These are phyloP conservation scores for Leucoagaricus sp. DNA, from an alignment of 1,284 basidiomycete genomes.

Conservation along the genomic window DNA sequence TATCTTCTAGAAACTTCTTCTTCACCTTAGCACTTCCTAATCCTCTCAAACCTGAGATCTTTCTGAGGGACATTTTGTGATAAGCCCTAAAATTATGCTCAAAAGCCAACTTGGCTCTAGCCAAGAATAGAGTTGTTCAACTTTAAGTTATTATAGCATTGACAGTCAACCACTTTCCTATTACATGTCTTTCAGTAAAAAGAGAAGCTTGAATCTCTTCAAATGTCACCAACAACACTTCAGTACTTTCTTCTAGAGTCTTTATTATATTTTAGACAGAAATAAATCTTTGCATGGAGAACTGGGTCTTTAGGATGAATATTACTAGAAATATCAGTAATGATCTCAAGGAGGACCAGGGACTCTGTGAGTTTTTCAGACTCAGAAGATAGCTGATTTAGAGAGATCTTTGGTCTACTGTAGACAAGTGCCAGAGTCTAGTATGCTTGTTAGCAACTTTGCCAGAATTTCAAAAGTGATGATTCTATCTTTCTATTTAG, in stretches of 20 bases:
- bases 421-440: conserved; percentile 59
- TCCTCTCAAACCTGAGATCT: conserved; percentile 42
- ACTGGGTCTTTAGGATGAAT: conserved; percentile 58
- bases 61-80: conserved; percentile 35
- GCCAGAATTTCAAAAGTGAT: background rate
- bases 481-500: conserved; percentile 15
- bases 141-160: conserved; percentile 54
- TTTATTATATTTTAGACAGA: conserved; percentile 38
- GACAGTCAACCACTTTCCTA: conserved; percentile 53
- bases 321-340: conserved; percentile 45
- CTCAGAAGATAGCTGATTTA: conserved; percentile 55
- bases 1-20: conserved; percentile 50
- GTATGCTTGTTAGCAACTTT: background rate
- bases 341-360: conserved; percentile 56
- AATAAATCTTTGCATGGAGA: conserved; percentile 47
- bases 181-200: conserved; percentile 39
- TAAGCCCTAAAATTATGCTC: conserved; percentile 48
- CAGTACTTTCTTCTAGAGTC: conserved; percentile 41
- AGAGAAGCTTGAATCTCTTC: conserved; percentile 46
- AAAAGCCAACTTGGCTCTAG: conserved; percentile 39
- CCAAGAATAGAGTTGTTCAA: conserved; percentile 53
- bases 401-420: conserved; percentile 53
- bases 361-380: conserved; percentile 64
- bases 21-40: conserved; percentile 45
- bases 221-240: conserved; percentile 39